Evolutionary conservation across 805 yeast genomes (phyloP).

Genomic region (Hanseniaspora lachancei): DNA sequence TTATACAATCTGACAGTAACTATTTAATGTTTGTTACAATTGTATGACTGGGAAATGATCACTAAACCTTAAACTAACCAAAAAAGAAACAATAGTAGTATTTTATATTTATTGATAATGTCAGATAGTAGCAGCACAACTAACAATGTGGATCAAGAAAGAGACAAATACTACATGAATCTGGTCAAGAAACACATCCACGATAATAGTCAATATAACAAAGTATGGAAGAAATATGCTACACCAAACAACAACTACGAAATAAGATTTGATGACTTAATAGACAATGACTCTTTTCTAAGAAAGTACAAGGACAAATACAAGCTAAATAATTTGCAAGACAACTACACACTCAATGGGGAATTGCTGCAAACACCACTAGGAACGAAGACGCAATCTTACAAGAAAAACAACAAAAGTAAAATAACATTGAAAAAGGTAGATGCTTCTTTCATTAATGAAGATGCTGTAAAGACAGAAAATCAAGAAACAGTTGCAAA

Average conservation of each 20-base stretch:
- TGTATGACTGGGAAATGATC: too few species aligned
- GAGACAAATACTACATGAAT: neutral
- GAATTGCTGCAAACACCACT: slow-evolving; percentile 54
- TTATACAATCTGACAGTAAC: too few species aligned
- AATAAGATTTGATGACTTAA: slow-evolving; percentile 51
- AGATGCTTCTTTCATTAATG: neutral
- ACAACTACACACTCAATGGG: slow-evolving; percentile 55
- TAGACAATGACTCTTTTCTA: slow-evolving; percentile 41
- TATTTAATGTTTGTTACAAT: too few species aligned
- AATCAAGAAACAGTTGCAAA: neutral
- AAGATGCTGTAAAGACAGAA: neutral
- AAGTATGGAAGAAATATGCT: slow-evolving; percentile 8
- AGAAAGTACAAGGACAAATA: slow-evolving; percentile 56
- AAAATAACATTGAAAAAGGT: slow-evolving; percentile 16
- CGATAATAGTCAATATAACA: slow-evolving; percentile 9
- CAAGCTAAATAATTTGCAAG: slow-evolving; percentile 38
- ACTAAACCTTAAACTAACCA: neutral
- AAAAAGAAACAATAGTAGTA: neutral
- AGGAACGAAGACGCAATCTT: slow-evolving; percentile 52
- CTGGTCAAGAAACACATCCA: slow-evolving; percentile 1
- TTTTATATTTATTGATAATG: neutral
- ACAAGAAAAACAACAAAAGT: slow-evolving; percentile 19
- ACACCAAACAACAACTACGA: neutral
- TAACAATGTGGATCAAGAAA: neutral
- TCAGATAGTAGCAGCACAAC: neutral